A percentile compares a stretch with the other conserved stretches of the same genome.
Evolutionary conservation across 495 filamentous ascomycete species (phyloP).

Genomic region (Lentithecium fluviatile): DNA sequence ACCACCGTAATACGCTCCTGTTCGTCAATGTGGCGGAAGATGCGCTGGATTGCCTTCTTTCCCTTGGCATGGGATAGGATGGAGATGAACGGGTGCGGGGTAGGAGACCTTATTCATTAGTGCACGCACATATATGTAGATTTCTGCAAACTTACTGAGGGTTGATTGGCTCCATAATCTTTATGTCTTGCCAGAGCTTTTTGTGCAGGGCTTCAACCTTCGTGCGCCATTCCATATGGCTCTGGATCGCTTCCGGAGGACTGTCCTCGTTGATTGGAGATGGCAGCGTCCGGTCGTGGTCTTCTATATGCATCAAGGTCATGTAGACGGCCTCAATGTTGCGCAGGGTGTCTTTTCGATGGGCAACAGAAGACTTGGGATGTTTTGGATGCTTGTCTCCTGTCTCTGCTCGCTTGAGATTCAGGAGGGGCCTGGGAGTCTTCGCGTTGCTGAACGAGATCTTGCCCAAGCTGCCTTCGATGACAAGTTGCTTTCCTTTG

Average conservation of each 20-base stretch:
- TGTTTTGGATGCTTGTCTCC: constrained; percentile 49
- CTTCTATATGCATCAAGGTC: constrained; percentile 87
- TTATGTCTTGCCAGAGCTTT: constrained; percentile 77
- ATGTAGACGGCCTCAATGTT: constrained; percentile 86
- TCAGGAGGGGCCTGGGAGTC: constrained; percentile 88
- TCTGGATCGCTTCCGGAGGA: constrained; percentile 61
- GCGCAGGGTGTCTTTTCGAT: constrained; percentile 77
- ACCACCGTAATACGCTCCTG: constrained; percentile 92
- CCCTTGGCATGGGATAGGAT: constrained; percentile 94
- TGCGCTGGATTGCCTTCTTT: constrained; percentile 89
- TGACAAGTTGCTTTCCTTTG: constrained; percentile 96
- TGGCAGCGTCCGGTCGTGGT: constrained; percentile 87
- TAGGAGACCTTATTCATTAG: constrained; percentile 46
- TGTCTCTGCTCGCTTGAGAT: constrained; percentile 86
- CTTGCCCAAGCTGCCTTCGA: constrained; percentile 97
- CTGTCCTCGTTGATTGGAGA: constrained; percentile 60
- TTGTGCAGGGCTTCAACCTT: constrained; percentile 71
- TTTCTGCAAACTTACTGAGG: constrained; percentile 48
- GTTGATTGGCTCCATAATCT: constrained; percentile 87
- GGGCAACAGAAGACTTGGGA: constrained; percentile 50
- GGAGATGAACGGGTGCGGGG: constrained; percentile 91
- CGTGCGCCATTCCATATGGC: constrained; percentile 69
- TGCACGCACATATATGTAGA: neutral
- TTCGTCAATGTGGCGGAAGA: constrained; percentile 88
- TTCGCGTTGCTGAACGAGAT: constrained; percentile 99